Conservation (phyloP, 257 asterid genomes). For the Ligustrum vulgare region DNA sequence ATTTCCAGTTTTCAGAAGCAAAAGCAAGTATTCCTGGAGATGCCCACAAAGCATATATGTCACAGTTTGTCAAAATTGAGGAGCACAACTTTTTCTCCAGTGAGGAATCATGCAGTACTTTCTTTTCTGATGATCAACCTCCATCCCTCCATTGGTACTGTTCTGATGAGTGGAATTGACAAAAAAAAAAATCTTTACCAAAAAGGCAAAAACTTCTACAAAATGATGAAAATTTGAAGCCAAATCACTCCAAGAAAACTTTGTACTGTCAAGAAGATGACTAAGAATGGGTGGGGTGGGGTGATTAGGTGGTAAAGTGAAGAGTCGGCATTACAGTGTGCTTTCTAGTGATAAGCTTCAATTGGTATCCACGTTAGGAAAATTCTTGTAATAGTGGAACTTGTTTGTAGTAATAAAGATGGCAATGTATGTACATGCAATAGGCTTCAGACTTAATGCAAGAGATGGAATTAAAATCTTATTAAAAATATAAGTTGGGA, state of each 20-base stretch:
- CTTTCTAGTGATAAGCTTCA: not conserved
- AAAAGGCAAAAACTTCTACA: not conserved
- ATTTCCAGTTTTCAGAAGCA: constrained; percentile 22
- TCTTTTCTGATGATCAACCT: constrained; percentile 82
- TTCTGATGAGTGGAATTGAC: constrained; percentile 72
- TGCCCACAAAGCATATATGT: constrained; percentile 38
- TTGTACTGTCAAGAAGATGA: constrained; percentile 36
- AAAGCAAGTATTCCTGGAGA: constrained; percentile 35
- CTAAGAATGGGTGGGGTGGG: not conserved
- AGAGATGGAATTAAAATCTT: not conserved
- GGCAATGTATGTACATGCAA: not conserved
- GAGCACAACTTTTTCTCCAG: constrained; percentile 69
- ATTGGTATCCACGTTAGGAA: not conserved
- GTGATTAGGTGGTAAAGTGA: not conserved
- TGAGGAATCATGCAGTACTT: constrained; percentile 72
- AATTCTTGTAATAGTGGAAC: constrained; percentile 6
- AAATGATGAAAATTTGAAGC: constrained; percentile 3
- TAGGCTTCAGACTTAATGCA: not conserved
- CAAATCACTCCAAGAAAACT: constrained; percentile 18
- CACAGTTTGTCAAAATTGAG: constrained; percentile 73
- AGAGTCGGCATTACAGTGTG: not conserved
- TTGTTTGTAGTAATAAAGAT: constrained; percentile 10
- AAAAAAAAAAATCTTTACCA: not conserved
- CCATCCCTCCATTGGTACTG: constrained; percentile 81
- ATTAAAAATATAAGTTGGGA: too few relatives aligned